phyloP scores from a whole-genome alignment of 2,329 filamentous ascomycete genomes.

The Colletotrichum shisoi region DNA sequence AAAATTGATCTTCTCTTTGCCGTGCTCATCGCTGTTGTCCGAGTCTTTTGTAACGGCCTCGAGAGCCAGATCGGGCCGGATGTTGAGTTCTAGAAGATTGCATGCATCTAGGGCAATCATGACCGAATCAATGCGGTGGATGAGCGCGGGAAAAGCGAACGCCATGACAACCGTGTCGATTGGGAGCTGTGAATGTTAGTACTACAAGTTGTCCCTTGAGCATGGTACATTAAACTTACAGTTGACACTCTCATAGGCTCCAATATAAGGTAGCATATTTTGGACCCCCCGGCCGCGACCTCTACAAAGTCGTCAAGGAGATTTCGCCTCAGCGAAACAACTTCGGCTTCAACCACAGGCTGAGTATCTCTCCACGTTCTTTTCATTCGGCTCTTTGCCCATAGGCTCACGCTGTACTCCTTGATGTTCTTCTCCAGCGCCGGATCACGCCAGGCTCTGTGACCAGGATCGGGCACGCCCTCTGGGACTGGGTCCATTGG shows the following conservation, averaged over 20 bases:
- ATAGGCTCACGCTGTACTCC: conserved; percentile 83
- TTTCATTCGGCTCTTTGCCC: conserved; percentile 63
- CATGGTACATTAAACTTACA: conserved; percentile 57
- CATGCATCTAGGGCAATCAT: conserved; percentile 83
- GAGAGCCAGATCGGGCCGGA: conserved; percentile 75
- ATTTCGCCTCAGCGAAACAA: conserved; percentile 81
- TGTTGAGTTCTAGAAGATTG: conserved; percentile 66
- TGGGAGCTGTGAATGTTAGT: conserved; percentile 63
- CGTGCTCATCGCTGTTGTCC: conserved; percentile 79
- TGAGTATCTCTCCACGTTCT: conserved; percentile 71
- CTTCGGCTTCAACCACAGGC: conserved; percentile 79
- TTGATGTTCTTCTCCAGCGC: conserved; percentile 68
- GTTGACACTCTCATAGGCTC: conserved; percentile 79
- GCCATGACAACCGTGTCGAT: conserved; percentile 74
- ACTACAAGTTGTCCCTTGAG: conserved; percentile 37
- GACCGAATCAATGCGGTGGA: conserved; percentile 82
- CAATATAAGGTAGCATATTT: conserved; percentile 73
- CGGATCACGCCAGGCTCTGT: conserved; percentile 52
- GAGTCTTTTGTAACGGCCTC: conserved; percentile 94
- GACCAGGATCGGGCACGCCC: conserved; percentile 57
- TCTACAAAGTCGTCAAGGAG: conserved; percentile 74
- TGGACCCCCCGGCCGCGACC: conserved; percentile 53
- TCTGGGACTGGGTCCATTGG: conserved; percentile 71
- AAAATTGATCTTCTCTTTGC: conserved; percentile 72
- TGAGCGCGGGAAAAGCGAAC: conserved; percentile 81